These are phyloP conservation scores for Acmispon strigosus DNA, from an alignment of 306 rosid species.

Conservation along the genomic window DNA sequence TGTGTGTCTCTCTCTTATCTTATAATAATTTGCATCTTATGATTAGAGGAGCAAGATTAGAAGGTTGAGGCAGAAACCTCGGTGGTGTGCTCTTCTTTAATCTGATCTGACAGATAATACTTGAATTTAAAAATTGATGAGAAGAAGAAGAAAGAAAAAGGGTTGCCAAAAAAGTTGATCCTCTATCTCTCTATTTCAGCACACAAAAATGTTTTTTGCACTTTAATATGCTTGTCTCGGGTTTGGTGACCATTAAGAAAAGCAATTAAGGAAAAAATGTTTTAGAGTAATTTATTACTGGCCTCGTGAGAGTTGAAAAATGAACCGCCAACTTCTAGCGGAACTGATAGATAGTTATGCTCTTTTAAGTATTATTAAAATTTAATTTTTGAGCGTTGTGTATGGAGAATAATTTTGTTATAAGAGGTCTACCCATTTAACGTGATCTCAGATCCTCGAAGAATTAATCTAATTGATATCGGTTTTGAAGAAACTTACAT, in stretches of 20 bases:
- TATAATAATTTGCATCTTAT: constrained; percentile 10
- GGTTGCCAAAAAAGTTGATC: constrained; percentile 17
- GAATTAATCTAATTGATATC: too few relatives aligned
- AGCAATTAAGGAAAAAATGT: constrained; percentile 4
- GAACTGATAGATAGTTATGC: too few relatives aligned
- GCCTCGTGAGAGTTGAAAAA: not conserved
- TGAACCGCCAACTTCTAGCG: too few relatives aligned
- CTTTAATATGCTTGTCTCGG: not conserved
- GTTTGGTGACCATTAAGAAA: constrained; percentile 5
- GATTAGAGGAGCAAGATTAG: not conserved
- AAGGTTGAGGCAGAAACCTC: constrained; percentile 30
- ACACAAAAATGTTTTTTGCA: constrained; percentile 22
- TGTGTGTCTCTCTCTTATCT: not conserved
- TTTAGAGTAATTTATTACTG: not conserved
- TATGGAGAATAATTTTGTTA: too few relatives aligned
- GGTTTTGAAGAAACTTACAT: too few relatives aligned
- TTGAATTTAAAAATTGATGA: constrained; percentile 7
- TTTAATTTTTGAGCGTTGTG: too few relatives aligned
- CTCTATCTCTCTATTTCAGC: constrained; percentile 7
- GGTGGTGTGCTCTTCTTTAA: constrained; percentile 16
- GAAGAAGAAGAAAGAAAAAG: not conserved
- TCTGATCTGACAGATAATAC: constrained; percentile 34
- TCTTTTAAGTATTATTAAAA: too few relatives aligned
- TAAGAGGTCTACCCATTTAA: too few relatives aligned
- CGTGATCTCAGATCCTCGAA: too few relatives aligned